A percentile compares a stretch with the other conserved stretches of the same genome.
Conservation (phyloP, 176 grass and related monocot genomes). For the Thinopyrum elongatum region DNA sequence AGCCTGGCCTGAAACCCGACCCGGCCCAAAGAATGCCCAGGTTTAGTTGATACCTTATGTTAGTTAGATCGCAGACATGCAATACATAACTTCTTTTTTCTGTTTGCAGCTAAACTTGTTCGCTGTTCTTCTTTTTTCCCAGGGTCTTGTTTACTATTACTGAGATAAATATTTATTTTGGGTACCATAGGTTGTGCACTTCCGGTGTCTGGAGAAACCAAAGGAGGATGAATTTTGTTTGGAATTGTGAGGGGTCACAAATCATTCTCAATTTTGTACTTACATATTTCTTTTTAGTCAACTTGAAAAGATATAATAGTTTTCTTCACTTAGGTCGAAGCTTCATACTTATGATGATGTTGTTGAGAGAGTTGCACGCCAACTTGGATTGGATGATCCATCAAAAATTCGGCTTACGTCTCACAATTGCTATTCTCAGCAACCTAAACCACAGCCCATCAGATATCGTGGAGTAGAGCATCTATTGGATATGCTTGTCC, state of each 20-base stretch:
- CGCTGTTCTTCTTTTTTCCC: neutral
- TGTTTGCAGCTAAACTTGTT: neutral
- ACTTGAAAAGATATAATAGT: conserved; percentile 25
- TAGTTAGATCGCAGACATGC: conserved; percentile 5
- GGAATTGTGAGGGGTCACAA: conserved; percentile 69
- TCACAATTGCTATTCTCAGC: conserved; percentile 98
- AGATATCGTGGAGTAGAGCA: conserved; percentile 86
- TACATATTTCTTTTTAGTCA: neutral
- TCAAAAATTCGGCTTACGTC: conserved; percentile 97
- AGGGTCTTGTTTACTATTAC: conserved; percentile 1
- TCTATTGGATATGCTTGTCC: conserved; percentile 93
- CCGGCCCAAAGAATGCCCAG: neutral
- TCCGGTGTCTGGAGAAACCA: conserved; percentile 82
- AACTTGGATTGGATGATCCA: conserved; percentile 81
- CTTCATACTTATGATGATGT: conserved; percentile 93
- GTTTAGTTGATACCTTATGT: neutral
- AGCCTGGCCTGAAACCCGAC: neutral
- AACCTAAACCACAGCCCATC: conserved; percentile 96
- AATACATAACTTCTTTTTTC: neutral
- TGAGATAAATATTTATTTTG: conserved; percentile 4
- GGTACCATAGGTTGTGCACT: conserved; percentile 80
- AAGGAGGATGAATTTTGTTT: conserved; percentile 95
- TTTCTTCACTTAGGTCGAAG: conserved; percentile 60
- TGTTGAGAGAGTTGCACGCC: conserved; percentile 80
- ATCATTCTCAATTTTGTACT: neutral